phyloP scores from a whole-genome alignment of 805 yeast species.

The Diddensiella caesifluorescens region DNA sequence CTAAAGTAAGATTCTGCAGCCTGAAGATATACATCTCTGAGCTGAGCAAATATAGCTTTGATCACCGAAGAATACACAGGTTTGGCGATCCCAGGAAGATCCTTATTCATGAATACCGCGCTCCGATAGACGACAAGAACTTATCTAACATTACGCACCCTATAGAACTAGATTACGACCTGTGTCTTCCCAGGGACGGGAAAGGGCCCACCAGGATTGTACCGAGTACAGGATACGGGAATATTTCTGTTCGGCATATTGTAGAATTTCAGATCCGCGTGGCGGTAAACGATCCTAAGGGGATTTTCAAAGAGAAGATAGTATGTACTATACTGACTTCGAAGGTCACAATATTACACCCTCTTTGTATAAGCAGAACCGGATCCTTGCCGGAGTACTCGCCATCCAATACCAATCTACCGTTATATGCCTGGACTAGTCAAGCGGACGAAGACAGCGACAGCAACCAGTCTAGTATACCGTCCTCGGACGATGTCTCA shows the following conservation, averaged over 20 bases:
- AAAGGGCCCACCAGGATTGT: neutral
- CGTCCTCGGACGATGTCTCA: too few species aligned
- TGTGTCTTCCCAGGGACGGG: neutral
- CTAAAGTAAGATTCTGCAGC: neutral
- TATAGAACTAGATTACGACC: neutral
- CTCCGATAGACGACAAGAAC: neutral
- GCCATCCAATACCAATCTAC: too few species aligned
- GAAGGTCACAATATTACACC: too few species aligned
- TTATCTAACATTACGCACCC: neutral
- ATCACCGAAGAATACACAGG: neutral
- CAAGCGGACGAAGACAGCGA: too few species aligned
- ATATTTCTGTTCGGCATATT: conserved; percentile 1
- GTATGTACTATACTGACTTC: too few species aligned
- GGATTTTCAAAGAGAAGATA: too few species aligned
- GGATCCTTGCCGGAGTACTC: too few species aligned
- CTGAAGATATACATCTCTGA: neutral
- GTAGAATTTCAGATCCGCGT: too few species aligned
- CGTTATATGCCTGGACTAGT: too few species aligned
- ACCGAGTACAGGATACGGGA: neutral
- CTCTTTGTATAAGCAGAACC: too few species aligned
- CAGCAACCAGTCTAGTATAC: too few species aligned
- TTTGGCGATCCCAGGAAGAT: neutral
- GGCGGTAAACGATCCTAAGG: too few species aligned
- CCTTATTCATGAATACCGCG: neutral
- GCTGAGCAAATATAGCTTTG: neutral